Evolutionary conservation across 1,284 basidiomycete species (phyloP), one percentile per base, ranked within the genome.

Genomic region (Marasmius fiardii): DNA sequence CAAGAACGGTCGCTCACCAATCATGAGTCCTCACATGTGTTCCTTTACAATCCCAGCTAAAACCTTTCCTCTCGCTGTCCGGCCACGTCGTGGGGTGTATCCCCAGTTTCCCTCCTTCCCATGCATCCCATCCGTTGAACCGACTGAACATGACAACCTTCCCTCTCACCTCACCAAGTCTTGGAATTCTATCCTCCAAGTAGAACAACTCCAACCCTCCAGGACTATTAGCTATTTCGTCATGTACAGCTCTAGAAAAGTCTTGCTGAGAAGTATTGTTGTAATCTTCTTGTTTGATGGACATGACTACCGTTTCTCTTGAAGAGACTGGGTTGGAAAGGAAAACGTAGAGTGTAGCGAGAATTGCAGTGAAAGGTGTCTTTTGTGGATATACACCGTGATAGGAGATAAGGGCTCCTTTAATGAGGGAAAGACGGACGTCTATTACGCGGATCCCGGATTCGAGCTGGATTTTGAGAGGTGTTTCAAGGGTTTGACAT

Each of bases 51-150:
- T 83, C 75, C 90, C 90, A 94, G 34, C 78, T 74, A 66, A 94
- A 95, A 0, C 84, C 89, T 3, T 77, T 71, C 61, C 79, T 82
- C 49, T 69, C 73, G 63, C 83, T 92, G 70, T 95, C 85, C 1
- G 91, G 92, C 93, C 93, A 95, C 1, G 71, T 75, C 1, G 80
- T 81, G 2, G 92, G 92, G 64, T 93, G 90, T 14, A 95, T 90
- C 0, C 92, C 93, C 62, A 93, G 74, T 2, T 49, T 49, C 26
- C 47, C 47, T 5, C 83, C 86, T 52, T 88, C 82, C 43, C 82
- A 64, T 6, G 81, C 80, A 55, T 79, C 47, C 47, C 47, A 49
- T 18, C 47, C 47, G 18, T 49, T 49, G 26, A 95, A 95, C 21
- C 93, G 81, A 61, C 89, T 92, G 65, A 95, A 83, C 74, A 96